Evolutionary conservation across 768 basidiomycete species (phyloP).

Genomic region (Boletellus emodensis): DNA sequence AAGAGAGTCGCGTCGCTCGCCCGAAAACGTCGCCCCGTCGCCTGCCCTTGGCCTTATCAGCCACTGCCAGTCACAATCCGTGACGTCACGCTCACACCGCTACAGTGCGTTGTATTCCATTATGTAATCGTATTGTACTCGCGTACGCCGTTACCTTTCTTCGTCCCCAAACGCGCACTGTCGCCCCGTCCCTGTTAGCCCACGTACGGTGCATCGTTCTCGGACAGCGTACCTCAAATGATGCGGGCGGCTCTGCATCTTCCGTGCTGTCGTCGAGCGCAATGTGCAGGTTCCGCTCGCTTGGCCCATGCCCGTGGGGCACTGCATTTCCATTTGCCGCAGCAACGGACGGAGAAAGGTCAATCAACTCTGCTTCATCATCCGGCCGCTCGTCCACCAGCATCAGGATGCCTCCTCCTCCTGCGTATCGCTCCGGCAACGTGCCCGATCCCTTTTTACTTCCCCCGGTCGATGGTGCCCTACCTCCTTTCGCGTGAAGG

Average conservation of each 20-base stretch:
- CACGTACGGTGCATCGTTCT: background rate
- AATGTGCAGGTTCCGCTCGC: slow-evolving; percentile 46
- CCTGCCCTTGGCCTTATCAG: slow-evolving; percentile 20
- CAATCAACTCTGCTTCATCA: slow-evolving; percentile 72
- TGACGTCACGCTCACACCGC: slow-evolving; percentile 12
- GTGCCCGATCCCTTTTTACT: slow-evolving; percentile 32
- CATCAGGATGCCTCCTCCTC: slow-evolving; percentile 87
- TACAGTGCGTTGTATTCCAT: background rate
- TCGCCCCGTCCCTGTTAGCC: slow-evolving; percentile 17
- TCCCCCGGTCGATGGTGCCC: slow-evolving; percentile 21
- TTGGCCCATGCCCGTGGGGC: slow-evolving; percentile 19
- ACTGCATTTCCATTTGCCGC: slow-evolving; percentile 30
- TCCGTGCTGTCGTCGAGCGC: slow-evolving; percentile 66
- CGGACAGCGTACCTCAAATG: slow-evolving; percentile 70
- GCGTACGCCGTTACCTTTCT: slow-evolving; percentile 26
- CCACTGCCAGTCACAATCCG: slow-evolving; percentile 20
- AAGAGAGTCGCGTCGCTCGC: slow-evolving; percentile 13
- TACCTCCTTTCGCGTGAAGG: slow-evolving; percentile 36
- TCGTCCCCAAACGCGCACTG: slow-evolving; percentile 78
- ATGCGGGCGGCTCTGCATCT: slow-evolving; percentile 70
- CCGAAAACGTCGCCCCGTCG: slow-evolving; percentile 9
- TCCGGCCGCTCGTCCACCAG: slow-evolving; percentile 69
- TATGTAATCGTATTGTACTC: background rate
- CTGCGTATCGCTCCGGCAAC: slow-evolving; percentile 59
- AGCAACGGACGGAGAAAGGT: slow-evolving; percentile 43